Evolutionary conservation across 352 stramenopile species (phyloP), one percentile per base, ranked within the genome.

Genomic region (Phytophthora palmivora): DNA sequence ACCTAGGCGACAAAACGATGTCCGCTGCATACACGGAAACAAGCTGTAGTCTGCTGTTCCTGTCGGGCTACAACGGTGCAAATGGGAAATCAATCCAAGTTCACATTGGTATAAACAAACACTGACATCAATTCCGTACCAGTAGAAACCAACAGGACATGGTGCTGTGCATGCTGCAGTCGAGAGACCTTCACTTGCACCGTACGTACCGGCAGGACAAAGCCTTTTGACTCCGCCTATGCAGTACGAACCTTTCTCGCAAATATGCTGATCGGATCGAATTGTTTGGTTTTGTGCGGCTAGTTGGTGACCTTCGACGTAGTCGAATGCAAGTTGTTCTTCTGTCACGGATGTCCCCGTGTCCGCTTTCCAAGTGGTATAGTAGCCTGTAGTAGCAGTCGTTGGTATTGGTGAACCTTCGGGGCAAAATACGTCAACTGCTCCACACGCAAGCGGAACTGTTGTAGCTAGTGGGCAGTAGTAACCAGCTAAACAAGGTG

Each of bases 81-180:
- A 2, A 14, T 3, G 38, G 7, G 16, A 36, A 4, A 36, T 19
- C 4, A 62, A 18, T 48, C 37, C 36, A 53, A 52, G 22, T 6
- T 18, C 18, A 21, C 24, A 11, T 10, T 7, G 1, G 37, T 22
- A 11, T 28, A 6, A 28, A 26, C 1, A 28, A 42, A 21, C 2
- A 34, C 7, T 36, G 38, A 44, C n/a, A 34, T 22, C 16, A 18
- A 37, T 24, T 26, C 32, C 59, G 18, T 75, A 85, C 79, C 82
- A 94, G 44, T 73, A 91, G 56, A 87, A 91, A 2, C 85, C 85
- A 21, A 70, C 49, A 8, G 85, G 82, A 39, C 85, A 94, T n/a
- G 50, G 55, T 5, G 64, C 81, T 4, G 73, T 86, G 46, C 82
- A 94, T 21, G 62, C 44, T 6, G 77, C 58, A 2, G 60, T 86